Evolutionary conservation across 1,139 yeast genomes (phyloP), one percentile per base, ranked within the genome.

Genomic region (Entelexis sorbosivorans): DNA sequence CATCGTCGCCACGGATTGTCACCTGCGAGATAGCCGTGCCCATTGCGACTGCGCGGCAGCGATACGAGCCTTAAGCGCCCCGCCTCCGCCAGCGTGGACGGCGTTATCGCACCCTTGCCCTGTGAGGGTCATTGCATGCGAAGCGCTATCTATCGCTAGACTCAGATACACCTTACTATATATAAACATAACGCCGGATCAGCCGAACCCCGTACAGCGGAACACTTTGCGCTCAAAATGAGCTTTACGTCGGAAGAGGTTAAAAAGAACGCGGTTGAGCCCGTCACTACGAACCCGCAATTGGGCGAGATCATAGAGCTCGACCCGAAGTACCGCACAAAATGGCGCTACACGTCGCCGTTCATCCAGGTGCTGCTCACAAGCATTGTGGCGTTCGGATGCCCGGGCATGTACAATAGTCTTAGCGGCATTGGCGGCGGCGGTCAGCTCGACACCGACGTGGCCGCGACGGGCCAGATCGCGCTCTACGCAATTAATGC

Each of bases 401-500:
- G 66, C 49, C 68, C 67, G 1, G 82, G 82, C 53, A 74, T 76
- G 76, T 77, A 66, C 63, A 76, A 76, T 58, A 77, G 79, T 48
- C 68, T 77, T 46, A 61, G 72, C 34, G 81, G 81, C 54, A 71
- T 77, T 55, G 81, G 81, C 47, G 73, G 72, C 44, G 73, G 73
- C 47, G 74, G 78, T 33, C 73, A 73, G 56, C 65, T 68, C 45
- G 70, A 72, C 56, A 38, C 49, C 10, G 20, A 48, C 24, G 51
- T 74, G 32, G 72, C 79, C 42, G 76, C 75, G 60, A 73, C 77
- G 59, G 73, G 81, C 22, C 69, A 68, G 56, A 76, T 75, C 43
- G 81, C 82, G 3, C 68, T 78, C 50, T 74, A 79, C 63, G 70
- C 77, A 29, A 73, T 78, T 1, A 78, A 78, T 61, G 65, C 65